Conservation (phyloP, 2,329 filamentous ascomycete species). For the Claviceps arundinis region DNA sequence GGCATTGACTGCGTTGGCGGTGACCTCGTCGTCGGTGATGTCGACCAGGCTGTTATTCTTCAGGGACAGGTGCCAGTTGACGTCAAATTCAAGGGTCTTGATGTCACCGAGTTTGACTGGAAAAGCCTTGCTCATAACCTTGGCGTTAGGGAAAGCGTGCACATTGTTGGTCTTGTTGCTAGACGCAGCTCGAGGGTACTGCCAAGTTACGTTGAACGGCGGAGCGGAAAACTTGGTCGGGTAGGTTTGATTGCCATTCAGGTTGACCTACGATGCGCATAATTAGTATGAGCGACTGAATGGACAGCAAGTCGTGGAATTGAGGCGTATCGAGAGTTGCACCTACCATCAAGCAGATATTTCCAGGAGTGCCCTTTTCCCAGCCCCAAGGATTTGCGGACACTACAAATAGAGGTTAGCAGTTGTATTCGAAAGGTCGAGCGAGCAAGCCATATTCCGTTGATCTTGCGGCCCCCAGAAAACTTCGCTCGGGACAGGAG, state of each 20-base stretch:
- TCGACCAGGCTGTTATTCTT: constrained; percentile 24
- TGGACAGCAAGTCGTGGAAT: background rate
- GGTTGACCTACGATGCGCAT: constrained; percentile 1
- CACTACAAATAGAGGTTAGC: constrained; percentile 21
- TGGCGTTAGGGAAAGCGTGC: constrained; percentile 42
- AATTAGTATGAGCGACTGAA: background rate
- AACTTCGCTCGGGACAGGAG: background rate
- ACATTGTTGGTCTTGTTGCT: constrained; percentile 22
- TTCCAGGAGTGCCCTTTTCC: constrained; percentile 21
- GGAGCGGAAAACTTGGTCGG: constrained; percentile 31
- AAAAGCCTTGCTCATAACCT: constrained; percentile 29
- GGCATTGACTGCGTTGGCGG: constrained; percentile 27
- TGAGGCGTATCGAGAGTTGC: too few species aligned
- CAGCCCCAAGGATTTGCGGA: constrained; percentile 45
- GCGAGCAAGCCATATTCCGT: background rate
- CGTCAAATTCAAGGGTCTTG: constrained; percentile 26
- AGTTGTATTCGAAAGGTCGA: background rate
- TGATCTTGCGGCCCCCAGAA: too few species aligned
- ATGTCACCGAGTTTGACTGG: constrained; percentile 28
- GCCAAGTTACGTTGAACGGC: constrained; percentile 38
- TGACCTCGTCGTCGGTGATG: constrained; percentile 22
- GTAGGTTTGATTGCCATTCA: constrained; percentile 31
- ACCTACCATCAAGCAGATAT: constrained; percentile 38
- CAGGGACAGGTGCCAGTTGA: constrained; percentile 35
- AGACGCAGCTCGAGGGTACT: constrained; percentile 26